Evolutionary conservation across 495 filamentous ascomycete genomes (phyloP), one percentile per base, ranked within the genome.

Genomic region (Xylaria grammica): DNA sequence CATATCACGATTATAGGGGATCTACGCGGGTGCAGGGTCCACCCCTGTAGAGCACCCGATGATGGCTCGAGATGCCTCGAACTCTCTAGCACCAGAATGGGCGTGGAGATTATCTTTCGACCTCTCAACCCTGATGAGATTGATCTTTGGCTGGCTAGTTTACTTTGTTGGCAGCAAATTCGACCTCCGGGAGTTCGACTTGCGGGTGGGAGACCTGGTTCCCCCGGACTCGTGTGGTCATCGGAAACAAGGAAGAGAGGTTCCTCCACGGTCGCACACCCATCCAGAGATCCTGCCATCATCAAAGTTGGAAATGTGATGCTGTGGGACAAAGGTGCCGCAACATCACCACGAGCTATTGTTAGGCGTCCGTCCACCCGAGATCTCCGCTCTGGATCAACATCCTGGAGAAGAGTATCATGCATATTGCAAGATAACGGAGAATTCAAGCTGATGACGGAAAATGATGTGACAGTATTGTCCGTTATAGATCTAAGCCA

Each of bases 281-380:
- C 67, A 19, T 81, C 85, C 15, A 94, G 90, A 69, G 91, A 94
- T 60, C 86, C 88, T 13, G 87, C 93, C 38, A 97, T 98, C 63
- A 99, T 98, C 78, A 99, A 99, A 74, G 91, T 97, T 55, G 96
- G 93, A 44, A 97, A 93, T 72, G 90, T 98, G 81, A 85, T 94
- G 66, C 85, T 94, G 34, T 98, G 94, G 94, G 90, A 97, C 72
- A 90, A 84, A 67, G 84, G 83, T 20, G 75, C 76, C 3, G 84
- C 80, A 69, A 81, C 77, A 62, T 85, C 77, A 52, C 84, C 77
- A 61, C 80, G 80, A 68, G 78, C 81, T 68, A 86, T 83, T 69
- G 80, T 80, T 50, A 77, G 77, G 62, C 77, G 79, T 4, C 76
- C 82, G 13, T 80, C 82, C 13, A 78, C 82, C 10, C 74, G 82